These are phyloP conservation scores for Spongospora subterranea DNA, from an alignment of 208 protist species.

Conservation along the genomic window DNA sequence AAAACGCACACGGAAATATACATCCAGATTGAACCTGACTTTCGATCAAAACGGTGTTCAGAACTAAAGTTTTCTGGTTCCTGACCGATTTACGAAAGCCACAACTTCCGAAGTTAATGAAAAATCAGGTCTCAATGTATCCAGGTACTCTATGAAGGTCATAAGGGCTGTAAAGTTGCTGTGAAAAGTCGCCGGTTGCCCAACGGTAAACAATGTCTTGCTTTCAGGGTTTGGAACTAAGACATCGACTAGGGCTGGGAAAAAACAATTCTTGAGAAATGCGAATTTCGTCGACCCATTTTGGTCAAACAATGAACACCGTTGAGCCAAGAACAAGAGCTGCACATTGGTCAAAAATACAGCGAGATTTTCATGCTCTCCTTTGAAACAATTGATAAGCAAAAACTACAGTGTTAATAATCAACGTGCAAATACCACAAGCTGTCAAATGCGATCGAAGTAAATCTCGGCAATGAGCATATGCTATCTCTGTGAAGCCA, in stretches of 20 bases:
- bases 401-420: no score
- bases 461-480: no score
- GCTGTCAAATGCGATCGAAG: no score
- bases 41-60: neutral
- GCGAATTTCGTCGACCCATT: neutral
- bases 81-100: neutral
- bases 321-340: neutral
- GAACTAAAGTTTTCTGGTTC: neutral
- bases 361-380: neutral
- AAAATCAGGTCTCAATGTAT: neutral
- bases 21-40: neutral
- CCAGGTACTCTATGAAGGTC: neutral
- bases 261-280: neutral
- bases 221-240: neutral
- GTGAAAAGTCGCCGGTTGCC: neutral
- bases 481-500: no score
- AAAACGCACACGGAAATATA: conserved; percentile 11
- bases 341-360: neutral
- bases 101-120: neutral
- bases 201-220: neutral
- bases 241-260: neutral
- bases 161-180: neutral
- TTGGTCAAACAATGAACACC: neutral
- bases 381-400: no score
- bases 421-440: no score